Evolutionary conservation across 768 basidiomycete species (phyloP), one percentile per base, ranked within the genome.

Genomic region (Tephrocybe sp.): DNA sequence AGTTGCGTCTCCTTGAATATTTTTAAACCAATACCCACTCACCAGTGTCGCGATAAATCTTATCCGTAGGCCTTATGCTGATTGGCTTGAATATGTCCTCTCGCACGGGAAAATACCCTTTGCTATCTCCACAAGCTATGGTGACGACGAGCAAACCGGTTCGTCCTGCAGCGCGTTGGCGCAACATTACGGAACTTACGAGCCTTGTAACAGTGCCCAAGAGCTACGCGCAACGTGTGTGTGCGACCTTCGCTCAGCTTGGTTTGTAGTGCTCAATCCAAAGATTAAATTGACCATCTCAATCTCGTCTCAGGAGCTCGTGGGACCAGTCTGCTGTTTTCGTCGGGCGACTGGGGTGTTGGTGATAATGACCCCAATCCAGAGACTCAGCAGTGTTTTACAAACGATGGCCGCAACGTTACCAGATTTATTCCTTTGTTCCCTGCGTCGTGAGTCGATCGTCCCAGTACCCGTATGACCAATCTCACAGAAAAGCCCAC

Each of bases 141-240:
- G 74, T 2, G 85, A 87, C 40, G 74, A 80, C 47, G 86, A 88
- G 49, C 83, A 84, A 59, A 82, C 83, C 12, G 81, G 82, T 82
- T 38, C 19, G 61, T 41, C 13, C 4, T 24, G 11, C 23, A n/a
- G 21, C 12, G 29, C 37, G 8, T 16, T 19, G 11, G 9, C 5
- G 10, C 34, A 5, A 36, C 4, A 36, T 5, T 8, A 18, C 37
- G 11, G n/a, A 3, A 24, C 38, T 16, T 24, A 30, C 22, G 42
- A 37, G 55, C n/a, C 36, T 15, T 39, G 13, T 59, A 22, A 9
- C 42, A 80, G 83, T 88, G 10, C 83, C 85, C 4, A 45, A 64
- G 36, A 69, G 62, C 49, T 84, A 75, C 54, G 83, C 84, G 18
- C 51, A 36, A 21, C 76, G 81, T 37, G 75, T 74, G 13, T 88